A percentile compares a stretch with the other conserved stretches of the same genome.
Conservation (phyloP, 768 basidiomycete genomes). For the Multifurca ochricompacta region DNA sequence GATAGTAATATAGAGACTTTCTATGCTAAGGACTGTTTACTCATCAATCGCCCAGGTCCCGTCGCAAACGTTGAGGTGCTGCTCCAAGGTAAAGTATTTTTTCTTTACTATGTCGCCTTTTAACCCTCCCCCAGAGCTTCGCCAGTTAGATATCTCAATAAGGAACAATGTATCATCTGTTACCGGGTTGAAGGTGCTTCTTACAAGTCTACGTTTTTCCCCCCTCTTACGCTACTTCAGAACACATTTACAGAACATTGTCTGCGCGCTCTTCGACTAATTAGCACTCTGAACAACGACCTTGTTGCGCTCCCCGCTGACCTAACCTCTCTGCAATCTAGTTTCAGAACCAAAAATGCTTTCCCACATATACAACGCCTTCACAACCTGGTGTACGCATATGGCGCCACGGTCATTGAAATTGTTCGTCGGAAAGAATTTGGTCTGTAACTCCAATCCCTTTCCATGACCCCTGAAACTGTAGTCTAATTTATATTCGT, state of each 20-base stretch:
- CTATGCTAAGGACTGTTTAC: neutral
- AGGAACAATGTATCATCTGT: slow-evolving; percentile 13
- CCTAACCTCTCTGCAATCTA: slow-evolving; percentile 58
- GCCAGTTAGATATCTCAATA: slow-evolving; percentile 15
- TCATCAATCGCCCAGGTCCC: slow-evolving; percentile 30
- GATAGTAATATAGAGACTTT: neutral
- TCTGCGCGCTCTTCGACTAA: slow-evolving; percentile 59
- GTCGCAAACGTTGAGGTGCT: slow-evolving; percentile 42
- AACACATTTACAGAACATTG: slow-evolving; percentile 66
- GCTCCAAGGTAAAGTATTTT: slow-evolving; percentile 39
- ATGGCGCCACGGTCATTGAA: slow-evolving; percentile 86
- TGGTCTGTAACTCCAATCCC: slow-evolving; percentile 37
- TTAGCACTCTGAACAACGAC: slow-evolving; percentile 75
- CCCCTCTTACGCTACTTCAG: slow-evolving; percentile 30
- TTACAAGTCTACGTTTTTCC: neutral
- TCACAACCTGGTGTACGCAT: slow-evolving; percentile 86
- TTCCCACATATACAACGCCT: slow-evolving; percentile 89
- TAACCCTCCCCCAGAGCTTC: slow-evolving; percentile 16
- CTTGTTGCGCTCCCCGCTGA: slow-evolving; percentile 65
- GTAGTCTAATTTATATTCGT: neutral
- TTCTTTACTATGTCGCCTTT: neutral
- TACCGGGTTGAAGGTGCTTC: slow-evolving; percentile 15
- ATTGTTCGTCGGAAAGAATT: slow-evolving; percentile 89
- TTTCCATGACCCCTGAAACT: neutral
- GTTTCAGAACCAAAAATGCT: slow-evolving; percentile 66